Percentiles rank a stretch among this genome's conserved stretches.
phyloP scores from a whole-genome alignment of 331 rosid genomes.

The Phaseolus coccineus region DNA sequence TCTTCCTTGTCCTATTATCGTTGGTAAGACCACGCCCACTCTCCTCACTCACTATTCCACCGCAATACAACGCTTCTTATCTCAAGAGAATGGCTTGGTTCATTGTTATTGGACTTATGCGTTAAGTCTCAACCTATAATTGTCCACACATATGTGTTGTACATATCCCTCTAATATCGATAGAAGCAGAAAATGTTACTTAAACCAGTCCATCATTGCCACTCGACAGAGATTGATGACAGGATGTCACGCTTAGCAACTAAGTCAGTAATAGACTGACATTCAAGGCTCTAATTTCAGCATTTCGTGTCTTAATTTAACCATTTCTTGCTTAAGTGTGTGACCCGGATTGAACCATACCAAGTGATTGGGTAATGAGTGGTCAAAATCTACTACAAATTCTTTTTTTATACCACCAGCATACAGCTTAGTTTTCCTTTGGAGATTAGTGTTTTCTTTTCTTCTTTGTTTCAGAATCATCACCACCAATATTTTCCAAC shows the following conservation, averaged over 20 bases:
- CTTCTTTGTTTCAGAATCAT: background rate
- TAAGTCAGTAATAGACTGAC: background rate
- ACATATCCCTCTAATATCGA: conserved; percentile 9
- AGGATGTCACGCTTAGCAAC: background rate
- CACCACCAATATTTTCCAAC: background rate
- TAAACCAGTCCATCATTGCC: conserved; percentile 13
- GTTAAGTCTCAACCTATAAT: conserved; percentile 29
- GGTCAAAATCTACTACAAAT: conserved; percentile 31
- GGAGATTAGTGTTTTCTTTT: background rate
- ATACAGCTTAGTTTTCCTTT: background rate
- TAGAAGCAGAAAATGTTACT: conserved; percentile 32
- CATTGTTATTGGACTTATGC: conserved; percentile 26
- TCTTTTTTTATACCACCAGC: background rate
- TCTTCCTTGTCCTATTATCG: conserved; percentile 42
- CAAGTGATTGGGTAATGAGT: conserved; percentile 30
- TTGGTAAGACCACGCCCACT: conserved; percentile 8
- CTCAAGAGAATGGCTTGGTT: conserved; percentile 38
- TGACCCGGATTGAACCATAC: conserved; percentile 31
- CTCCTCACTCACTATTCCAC: conserved; percentile 25
- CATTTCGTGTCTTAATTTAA: conserved; percentile 17
- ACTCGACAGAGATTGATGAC: conserved; percentile 41
- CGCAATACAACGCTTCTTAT: conserved; percentile 36
- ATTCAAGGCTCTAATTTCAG: background rate
- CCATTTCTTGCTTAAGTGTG: background rate
- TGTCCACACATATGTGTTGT: conserved; percentile 34